Base-by-base conservation (phyloP, 768 basidiomycete species). In the Kwoniella sp. region DNA sequence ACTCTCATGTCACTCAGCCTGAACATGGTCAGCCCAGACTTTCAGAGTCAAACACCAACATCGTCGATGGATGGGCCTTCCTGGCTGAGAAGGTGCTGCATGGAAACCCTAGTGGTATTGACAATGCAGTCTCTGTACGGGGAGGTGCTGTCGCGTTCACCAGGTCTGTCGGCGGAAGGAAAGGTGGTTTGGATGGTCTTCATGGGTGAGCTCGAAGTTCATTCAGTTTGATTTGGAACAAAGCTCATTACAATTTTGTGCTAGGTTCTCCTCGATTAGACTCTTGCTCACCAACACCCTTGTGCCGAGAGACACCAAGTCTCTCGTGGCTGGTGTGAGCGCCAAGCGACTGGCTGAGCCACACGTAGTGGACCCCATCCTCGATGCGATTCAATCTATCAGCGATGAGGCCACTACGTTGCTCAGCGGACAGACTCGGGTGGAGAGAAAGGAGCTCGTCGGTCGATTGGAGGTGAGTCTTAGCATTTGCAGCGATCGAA, bases 51-150 rank as follows among this genome's bases (percentile, higher is more conserved):
- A 81, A 87, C 29, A 90, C 91, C 4, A 88, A 93, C 68, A 83
- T 88, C 67, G 88, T 94, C 69, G 97, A 99, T 80, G 83, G 84
- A 51, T 97, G 92, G 88, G 92, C 96, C 21, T 98, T 96, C 81
- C 83, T 97, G 55, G 85, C 89, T 12, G 96, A 99, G 82, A 98
- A 98, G 80, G 89, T 99, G 46, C 82, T 97, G 55, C 96, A 99
- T 77, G 96, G 96, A 0, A 98, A 90, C 73, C 96, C 96, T 2
- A 95, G 92, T 71, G 96, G 96, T 9, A 90, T 99, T 24, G 96
- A 99, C 79, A 98, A 99, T 79, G 90, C 93, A 21, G 91, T 97
- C 36, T 85, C 90, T 17, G 90, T 92, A 0, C 90, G 88, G 74
- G 96, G 96, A 21, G 95, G 95, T 52, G 96, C 92, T 26, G 83